Conservation (phyloP, 345 rosid species). For the Odontarrhena argentea region DNA sequence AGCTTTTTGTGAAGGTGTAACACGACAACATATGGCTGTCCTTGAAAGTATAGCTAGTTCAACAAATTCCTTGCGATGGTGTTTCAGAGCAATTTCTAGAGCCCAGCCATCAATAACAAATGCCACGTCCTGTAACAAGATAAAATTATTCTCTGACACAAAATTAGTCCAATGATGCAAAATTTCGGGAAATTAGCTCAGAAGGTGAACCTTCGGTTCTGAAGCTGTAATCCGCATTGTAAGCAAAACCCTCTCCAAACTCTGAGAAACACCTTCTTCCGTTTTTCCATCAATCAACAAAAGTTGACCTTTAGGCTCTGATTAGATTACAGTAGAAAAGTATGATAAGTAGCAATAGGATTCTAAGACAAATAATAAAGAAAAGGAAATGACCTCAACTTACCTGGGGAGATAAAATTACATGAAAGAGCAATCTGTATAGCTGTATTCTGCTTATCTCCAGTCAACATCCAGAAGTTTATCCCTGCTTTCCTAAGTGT, state of each 20-base stretch:
- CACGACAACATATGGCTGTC: conserved; percentile 98
- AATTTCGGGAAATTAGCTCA: conserved; percentile 24
- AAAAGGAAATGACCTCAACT: conserved; percentile 29
- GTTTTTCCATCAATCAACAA: conserved; percentile 92
- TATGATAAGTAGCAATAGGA: conserved; percentile 27
- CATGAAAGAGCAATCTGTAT: conserved; percentile 98
- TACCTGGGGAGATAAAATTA: conserved; percentile 96
- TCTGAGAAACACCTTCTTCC: conserved; percentile 78
- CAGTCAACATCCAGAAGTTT: conserved; percentile 99
- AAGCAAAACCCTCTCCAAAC: conserved; percentile 92
- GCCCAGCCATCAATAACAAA: conserved; percentile 99
- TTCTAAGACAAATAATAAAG: conserved; percentile 9
- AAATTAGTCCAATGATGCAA: conserved; percentile 22
- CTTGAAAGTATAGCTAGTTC: conserved; percentile 92
- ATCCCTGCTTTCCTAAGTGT: conserved; percentile 94
- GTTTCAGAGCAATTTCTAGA: conserved; percentile 87
- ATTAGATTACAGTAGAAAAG: conserved; percentile 17
- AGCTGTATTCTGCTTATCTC: conserved; percentile 97
- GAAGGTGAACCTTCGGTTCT: conserved; percentile 77
- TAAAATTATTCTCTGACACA: conserved; percentile 11
- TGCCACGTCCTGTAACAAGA: conserved; percentile 72
- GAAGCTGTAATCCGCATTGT: conserved; percentile 93
- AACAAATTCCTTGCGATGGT: conserved; percentile 78
- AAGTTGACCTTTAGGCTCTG: conserved; percentile 99
- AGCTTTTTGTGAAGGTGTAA: conserved; percentile 97